These are phyloP conservation scores for Termitomyces sp. DNA, from an alignment of 768 basidiomycete species.

Conservation along the genomic window DNA sequence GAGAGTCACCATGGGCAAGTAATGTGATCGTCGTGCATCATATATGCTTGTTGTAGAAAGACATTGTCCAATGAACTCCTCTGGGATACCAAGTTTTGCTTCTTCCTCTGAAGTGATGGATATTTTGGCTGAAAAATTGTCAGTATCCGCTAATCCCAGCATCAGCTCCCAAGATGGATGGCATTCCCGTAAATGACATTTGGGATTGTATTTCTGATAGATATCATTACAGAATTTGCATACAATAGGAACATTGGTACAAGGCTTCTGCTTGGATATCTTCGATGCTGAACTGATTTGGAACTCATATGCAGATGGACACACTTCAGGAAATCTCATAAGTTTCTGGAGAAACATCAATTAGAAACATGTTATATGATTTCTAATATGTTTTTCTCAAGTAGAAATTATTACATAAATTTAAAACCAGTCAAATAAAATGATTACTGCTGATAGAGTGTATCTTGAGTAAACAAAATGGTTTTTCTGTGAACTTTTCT, in stretches of 20 bases:
- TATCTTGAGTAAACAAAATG: no score
- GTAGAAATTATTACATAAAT: no score
- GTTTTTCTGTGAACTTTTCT: no score
- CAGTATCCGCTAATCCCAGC: not conserved
- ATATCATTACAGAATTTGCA: not conserved
- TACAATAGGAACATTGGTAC: not conserved
- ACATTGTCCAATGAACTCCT: no score
- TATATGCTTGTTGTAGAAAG: no score
- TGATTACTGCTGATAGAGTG: no score
- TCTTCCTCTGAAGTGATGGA: not conserved
- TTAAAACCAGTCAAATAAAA: no score
- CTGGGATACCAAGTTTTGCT: not conserved
- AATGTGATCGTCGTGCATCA: no score
- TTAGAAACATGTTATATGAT: no score
- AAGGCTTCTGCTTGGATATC: not conserved
- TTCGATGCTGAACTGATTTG: not conserved
- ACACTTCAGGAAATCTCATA: not conserved
- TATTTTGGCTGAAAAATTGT: not conserved
- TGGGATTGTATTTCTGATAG: not conserved
- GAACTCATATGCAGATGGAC: not conserved
- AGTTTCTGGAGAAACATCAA: no score
- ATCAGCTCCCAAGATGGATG: not conserved
- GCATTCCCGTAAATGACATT: not conserved
- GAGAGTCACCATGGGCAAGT: no score
- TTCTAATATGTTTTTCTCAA: no score